These are phyloP conservation scores for Coniochaeta sp. DNA, from an alignment of 2,329 filamentous ascomycete species.

Conservation along the genomic window DNA sequence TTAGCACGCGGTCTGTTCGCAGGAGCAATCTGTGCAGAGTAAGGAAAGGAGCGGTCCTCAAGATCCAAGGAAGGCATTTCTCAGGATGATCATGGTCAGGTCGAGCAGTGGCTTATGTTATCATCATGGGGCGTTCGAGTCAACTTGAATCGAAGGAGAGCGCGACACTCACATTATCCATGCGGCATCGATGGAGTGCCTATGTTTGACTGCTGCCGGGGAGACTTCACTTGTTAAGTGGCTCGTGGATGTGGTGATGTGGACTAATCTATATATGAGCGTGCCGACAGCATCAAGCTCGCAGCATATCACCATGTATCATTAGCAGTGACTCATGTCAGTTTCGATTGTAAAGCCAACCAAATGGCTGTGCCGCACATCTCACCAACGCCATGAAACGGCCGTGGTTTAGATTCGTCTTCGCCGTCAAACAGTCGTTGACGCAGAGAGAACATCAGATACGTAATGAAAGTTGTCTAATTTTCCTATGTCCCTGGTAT, in stretches of 20 bases:
- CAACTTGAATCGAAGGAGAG: background rate
- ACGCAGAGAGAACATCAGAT: background rate
- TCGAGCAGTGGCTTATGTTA: background rate
- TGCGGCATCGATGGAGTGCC: background rate
- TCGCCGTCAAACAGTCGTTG: background rate
- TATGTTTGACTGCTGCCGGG: background rate
- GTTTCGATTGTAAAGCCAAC: too few species aligned
- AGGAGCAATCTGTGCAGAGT: background rate
- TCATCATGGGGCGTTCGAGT: background rate
- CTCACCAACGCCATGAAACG: too few species aligned
- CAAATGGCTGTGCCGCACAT: too few species aligned
- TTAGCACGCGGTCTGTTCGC: background rate
- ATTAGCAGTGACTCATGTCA: too few species aligned
- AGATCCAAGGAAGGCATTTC: background rate
- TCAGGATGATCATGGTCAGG: background rate
- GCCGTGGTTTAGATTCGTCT: background rate
- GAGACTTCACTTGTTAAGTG: too few species aligned
- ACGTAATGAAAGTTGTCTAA: background rate
- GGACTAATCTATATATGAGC: too few species aligned
- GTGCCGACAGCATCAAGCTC: too few species aligned
- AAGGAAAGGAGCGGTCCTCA: background rate
- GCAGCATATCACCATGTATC: too few species aligned
- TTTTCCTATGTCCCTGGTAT: background rate
- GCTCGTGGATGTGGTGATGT: too few species aligned
- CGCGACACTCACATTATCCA: background rate